phyloP scores from a whole-genome alignment of 345 rosid genomes.

The Bruguiera gymnorhiza region DNA sequence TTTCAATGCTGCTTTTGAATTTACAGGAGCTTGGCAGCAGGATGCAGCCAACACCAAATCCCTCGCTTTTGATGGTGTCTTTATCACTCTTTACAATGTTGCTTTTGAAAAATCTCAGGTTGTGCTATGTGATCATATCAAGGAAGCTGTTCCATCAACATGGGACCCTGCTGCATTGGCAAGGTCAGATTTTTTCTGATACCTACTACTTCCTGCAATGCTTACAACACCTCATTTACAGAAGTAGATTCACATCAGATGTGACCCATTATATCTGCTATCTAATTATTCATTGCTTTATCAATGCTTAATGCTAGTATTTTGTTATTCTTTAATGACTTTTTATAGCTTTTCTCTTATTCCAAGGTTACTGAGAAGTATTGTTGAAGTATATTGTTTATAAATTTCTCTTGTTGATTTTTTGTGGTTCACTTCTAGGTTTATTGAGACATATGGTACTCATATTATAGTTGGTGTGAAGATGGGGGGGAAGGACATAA shows the following conservation, averaged over 20 bases:
- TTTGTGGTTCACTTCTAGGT: slow-evolving; percentile 14
- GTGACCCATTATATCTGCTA: no score
- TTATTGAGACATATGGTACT: slow-evolving; percentile 35
- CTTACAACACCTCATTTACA: no score
- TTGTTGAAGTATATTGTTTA: not conserved
- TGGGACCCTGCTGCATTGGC: slow-evolving; percentile 35
- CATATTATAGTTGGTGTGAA: slow-evolving; percentile 30
- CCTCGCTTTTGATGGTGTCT: slow-evolving; percentile 31
- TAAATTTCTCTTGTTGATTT: not conserved
- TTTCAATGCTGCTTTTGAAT: slow-evolving; percentile 30
- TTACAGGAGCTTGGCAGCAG: slow-evolving; percentile 29
- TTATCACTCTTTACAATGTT: slow-evolving; percentile 26
- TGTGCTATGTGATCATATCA: slow-evolving; percentile 19
- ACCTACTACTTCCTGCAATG: no score
- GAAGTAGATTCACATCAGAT: no score
- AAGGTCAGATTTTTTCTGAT: slow-evolving; percentile 9
- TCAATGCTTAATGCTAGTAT: no score
- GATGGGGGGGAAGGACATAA: slow-evolving; percentile 32
- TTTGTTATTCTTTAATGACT: not conserved
- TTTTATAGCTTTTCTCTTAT: not conserved
- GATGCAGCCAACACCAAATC: slow-evolving; percentile 26
- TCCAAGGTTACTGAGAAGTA: no score
- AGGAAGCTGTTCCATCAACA: slow-evolving; percentile 30
- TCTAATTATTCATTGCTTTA: no score
- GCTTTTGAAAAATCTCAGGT: slow-evolving; percentile 27